Percentiles rank a stretch among this genome's conserved stretches.
Conservation (phyloP, 352 stramenopile genomes). For the Phytopythium kandeliae region DNA sequence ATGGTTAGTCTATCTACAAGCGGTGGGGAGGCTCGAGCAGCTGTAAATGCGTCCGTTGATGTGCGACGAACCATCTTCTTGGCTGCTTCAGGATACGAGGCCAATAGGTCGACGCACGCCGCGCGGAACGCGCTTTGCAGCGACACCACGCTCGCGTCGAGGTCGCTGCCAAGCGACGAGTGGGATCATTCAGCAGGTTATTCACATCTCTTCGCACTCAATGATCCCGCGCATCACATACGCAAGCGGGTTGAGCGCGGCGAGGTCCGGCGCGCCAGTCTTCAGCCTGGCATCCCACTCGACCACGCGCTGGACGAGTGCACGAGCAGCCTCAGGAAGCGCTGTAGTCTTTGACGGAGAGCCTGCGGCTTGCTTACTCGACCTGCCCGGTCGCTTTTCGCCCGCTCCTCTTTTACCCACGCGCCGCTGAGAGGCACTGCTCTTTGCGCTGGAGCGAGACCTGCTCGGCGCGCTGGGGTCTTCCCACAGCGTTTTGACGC, state of each 20-base stretch:
- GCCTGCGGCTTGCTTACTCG: not conserved
- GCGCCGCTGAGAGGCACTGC: not conserved
- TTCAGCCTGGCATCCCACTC: conserved; percentile 19
- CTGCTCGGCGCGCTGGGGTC: not conserved
- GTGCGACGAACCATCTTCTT: conserved; percentile 23
- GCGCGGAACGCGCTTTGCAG: conserved; percentile 14
- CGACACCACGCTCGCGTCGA: conserved; percentile 3
- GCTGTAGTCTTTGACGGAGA: not conserved
- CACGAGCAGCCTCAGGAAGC: not conserved
- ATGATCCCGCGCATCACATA: not conserved
- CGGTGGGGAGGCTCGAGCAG: not conserved
- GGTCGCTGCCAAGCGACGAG: conserved; percentile 6
- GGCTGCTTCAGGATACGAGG: conserved; percentile 21
- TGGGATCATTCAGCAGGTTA: not conserved
- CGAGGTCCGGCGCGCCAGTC: not conserved
- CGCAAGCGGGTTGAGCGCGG: not conserved
- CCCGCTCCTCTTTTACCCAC: not conserved
- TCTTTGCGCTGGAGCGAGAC: not conserved
- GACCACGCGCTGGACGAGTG: conserved; percentile 13
- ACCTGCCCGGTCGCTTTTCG: not conserved
- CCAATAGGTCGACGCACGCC: conserved; percentile 34
- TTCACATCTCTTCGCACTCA: not conserved
- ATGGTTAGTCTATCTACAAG: not conserved
- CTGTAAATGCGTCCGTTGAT: too few species aligned
- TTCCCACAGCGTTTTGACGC: conserved; percentile 4